Evolutionary conservation across 2,329 filamentous ascomycete genomes (phyloP).

Genomic region (Colletotrichum sp.): DNA sequence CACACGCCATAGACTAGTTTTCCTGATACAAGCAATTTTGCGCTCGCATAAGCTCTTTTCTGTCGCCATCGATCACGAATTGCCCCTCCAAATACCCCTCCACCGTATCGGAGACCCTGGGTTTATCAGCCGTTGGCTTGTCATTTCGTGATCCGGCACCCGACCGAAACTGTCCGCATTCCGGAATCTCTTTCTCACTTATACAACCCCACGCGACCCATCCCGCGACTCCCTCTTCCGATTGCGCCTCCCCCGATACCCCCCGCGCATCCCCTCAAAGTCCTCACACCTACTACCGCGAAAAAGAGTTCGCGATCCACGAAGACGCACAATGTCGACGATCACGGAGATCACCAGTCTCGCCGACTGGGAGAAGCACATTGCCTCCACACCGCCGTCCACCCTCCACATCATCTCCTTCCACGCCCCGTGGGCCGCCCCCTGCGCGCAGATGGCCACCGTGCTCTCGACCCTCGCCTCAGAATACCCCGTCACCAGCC

Average conservation of each 20-base stretch:
- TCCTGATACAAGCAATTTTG: background rate
- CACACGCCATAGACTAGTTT: slow-evolving; percentile 4
- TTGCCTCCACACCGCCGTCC: slow-evolving; percentile 68
- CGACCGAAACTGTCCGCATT: background rate
- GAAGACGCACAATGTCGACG: slow-evolving; percentile 65
- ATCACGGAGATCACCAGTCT: slow-evolving; percentile 80
- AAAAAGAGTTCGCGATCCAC: background rate
- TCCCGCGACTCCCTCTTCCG: background rate
- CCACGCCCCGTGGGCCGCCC: slow-evolving; percentile 95
- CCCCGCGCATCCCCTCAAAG: background rate
- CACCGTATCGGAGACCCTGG: slow-evolving; percentile 18
- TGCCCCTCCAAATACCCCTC: slow-evolving; percentile 20
- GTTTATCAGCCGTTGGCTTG: slow-evolving; percentile 17
- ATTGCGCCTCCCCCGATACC: background rate
- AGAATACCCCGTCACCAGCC: slow-evolving; percentile 76
- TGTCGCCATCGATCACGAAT: slow-evolving; percentile 8
- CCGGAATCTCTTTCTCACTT: background rate
- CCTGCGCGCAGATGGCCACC: slow-evolving; percentile 91
- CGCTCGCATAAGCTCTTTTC: background rate
- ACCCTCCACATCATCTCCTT: slow-evolving; percentile 89
- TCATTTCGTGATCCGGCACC: slow-evolving; percentile 13
- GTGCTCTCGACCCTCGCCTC: slow-evolving; percentile 85
- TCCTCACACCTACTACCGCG: background rate
- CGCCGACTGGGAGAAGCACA: slow-evolving; percentile 73
- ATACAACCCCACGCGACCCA: background rate